phyloP scores from a whole-genome alignment of 331 rosid genomes.

The Quercus phellos region DNA sequence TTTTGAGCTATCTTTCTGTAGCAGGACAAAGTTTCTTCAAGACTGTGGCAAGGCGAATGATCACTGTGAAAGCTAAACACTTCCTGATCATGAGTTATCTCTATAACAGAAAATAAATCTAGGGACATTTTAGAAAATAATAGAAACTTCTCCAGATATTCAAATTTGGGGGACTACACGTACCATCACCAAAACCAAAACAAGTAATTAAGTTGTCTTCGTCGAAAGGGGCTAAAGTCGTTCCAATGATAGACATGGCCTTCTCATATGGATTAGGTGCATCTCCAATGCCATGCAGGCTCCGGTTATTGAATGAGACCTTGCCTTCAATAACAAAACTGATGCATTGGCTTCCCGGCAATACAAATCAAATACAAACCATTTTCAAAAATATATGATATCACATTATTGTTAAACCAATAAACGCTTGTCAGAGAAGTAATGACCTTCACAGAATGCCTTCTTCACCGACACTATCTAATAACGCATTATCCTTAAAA shows the following conservation, averaged over 20 bases:
- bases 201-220: constrained; percentile 92
- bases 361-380: constrained; percentile 4
- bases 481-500: background rate
- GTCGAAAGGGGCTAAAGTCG: constrained; percentile 77
- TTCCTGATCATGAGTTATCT: constrained; percentile 70
- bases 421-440: background rate
- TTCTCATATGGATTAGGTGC: constrained; percentile 82
- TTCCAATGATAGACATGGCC: constrained; percentile 69
- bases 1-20: constrained; percentile 66
- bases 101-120: constrained; percentile 30
- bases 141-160: background rate
- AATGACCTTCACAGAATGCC: background rate
- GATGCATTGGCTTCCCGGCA: constrained; percentile 13
- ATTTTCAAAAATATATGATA: background rate
- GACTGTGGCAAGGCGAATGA: constrained; percentile 75
- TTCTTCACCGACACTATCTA: background rate
- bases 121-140: background rate
- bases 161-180: background rate
- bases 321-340: constrained; percentile 51
- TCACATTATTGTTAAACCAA: background rate
- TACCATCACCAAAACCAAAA: constrained; percentile 93
- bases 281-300: constrained; percentile 65
- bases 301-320: constrained; percentile 62
- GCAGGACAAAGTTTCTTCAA: constrained; percentile 75
- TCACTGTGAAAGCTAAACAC: constrained; percentile 89